These are phyloP conservation scores for Colletotrichum neosansevieriae DNA, from an alignment of 2,329 filamentous ascomycete genomes.

Conservation along the genomic window DNA sequence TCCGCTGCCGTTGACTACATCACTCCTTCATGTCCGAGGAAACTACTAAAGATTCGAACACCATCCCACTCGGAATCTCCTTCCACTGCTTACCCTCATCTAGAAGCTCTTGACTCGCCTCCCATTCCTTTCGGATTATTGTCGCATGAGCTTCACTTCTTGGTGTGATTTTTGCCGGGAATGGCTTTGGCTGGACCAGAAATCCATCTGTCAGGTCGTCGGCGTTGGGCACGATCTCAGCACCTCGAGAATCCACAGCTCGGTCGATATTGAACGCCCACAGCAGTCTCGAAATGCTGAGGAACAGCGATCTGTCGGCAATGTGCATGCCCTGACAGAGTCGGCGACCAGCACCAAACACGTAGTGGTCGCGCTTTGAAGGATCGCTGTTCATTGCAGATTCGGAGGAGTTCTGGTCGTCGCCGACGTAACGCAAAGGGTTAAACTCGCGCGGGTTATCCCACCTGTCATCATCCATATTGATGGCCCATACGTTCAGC, in stretches of 20 bases:
- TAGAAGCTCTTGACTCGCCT: constrained; percentile 11
- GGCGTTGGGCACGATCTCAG: constrained; percentile 52
- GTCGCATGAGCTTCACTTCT: constrained; percentile 22
- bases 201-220: constrained; percentile 17
- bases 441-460: constrained; percentile 57
- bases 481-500: constrained; percentile 53
- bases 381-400: constrained; percentile 49
- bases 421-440: constrained; percentile 53
- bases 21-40: neutral
- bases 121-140: constrained; percentile 22
- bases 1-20: neutral
- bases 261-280: constrained; percentile 64
- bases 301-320: constrained; percentile 61
- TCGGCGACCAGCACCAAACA: constrained; percentile 46
- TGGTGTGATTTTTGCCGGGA: constrained; percentile 30
- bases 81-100: constrained; percentile 23
- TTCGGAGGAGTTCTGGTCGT: constrained; percentile 40
- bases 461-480: constrained; percentile 58
- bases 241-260: neutral
- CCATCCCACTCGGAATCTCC: constrained; percentile 16
- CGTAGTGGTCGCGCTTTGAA: constrained; percentile 49
- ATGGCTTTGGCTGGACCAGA: constrained; percentile 24
- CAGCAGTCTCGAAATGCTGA: constrained; percentile 61
- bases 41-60: constrained; percentile 5
- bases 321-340: constrained; percentile 57